These are phyloP conservation scores for Microdochium paspali DNA, from an alignment of 2,329 filamentous ascomycete genomes.

Conservation along the genomic window DNA sequence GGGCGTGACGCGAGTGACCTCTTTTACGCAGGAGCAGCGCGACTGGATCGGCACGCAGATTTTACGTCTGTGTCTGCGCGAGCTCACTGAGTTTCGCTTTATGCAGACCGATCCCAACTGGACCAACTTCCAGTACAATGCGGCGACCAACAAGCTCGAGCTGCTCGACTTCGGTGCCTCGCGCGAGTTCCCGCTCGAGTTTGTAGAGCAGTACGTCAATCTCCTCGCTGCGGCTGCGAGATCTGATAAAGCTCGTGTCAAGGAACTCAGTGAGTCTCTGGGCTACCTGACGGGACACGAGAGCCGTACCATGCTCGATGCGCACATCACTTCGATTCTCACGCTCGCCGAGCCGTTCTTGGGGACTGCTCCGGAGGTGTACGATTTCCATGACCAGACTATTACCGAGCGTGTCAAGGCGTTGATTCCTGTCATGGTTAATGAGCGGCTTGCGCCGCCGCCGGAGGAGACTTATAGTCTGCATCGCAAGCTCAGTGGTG, in stretches of 20 bases:
- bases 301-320: conserved; percentile 75
- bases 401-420: conserved; percentile 88
- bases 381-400: conserved; percentile 90
- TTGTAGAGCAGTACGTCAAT: conserved; percentile 70
- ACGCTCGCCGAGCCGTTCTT: conserved; percentile 90
- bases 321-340: conserved; percentile 79
- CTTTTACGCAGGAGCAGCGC: conserved; percentile 71
- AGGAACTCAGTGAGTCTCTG: conserved; percentile 61
- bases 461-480: conserved; percentile 96
- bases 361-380: conserved; percentile 64
- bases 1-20: conserved; percentile 71
- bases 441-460: conserved; percentile 78
- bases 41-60: conserved; percentile 97
- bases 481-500: conserved; percentile 90
- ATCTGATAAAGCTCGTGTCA: conserved; percentile 54
- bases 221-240: conserved; percentile 73
- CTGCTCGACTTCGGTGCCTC: conserved; percentile 93
- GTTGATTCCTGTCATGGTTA: conserved; percentile 88
- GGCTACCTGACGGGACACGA: conserved; percentile 93
- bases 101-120: conserved; percentile 99
- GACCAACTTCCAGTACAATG: conserved; percentile 96
- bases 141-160: conserved; percentile 62
- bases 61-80: conserved; percentile 80
- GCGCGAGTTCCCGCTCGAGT: conserved; percentile 71
- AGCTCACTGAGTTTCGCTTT: conserved; percentile 89